Conservation (phyloP, 2,329 filamentous ascomycete species). For the Xylaria multiplex region DNA sequence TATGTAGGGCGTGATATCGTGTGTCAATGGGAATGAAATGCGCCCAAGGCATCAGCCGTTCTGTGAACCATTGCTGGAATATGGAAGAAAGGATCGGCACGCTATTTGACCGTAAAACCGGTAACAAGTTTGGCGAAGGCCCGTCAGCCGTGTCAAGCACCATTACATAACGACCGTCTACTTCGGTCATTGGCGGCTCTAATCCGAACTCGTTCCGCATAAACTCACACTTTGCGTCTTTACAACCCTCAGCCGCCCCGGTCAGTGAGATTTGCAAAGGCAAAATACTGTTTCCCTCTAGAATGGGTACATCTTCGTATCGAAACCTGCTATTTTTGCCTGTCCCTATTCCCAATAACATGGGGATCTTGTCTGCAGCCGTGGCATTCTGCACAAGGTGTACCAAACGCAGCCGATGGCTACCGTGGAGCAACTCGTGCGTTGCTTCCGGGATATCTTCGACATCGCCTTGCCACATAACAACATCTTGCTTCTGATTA, state of each 20-base stretch:
- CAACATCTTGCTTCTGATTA: slow-evolving; percentile 67
- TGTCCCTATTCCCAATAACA: slow-evolving; percentile 63
- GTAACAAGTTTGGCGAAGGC: slow-evolving; percentile 67
- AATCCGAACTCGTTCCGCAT: slow-evolving; percentile 64
- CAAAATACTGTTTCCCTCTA: slow-evolving; percentile 64
- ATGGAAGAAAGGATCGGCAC: slow-evolving; percentile 77
- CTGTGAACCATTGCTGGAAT: slow-evolving; percentile 83
- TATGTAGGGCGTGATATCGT: slow-evolving; percentile 77
- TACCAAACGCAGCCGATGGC: slow-evolving; percentile 77
- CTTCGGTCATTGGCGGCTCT: slow-evolving; percentile 65
- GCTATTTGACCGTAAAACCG: slow-evolving; percentile 71
- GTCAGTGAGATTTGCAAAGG: slow-evolving; percentile 69
- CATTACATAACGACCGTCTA: slow-evolving; percentile 75
- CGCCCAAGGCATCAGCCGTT: slow-evolving; percentile 77
- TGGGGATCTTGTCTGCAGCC: slow-evolving; percentile 57
- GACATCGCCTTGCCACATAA: slow-evolving; percentile 81
- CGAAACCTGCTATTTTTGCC: slow-evolving; percentile 56
- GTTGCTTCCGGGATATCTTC: slow-evolving; percentile 62
- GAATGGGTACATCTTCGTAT: slow-evolving; percentile 65
- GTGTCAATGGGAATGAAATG: slow-evolving; percentile 84
- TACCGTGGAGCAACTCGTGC: slow-evolving; percentile 68
- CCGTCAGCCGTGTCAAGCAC: slow-evolving; percentile 77
- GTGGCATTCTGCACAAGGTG: slow-evolving; percentile 72
- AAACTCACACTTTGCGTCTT: slow-evolving; percentile 58
- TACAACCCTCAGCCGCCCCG: slow-evolving; percentile 65